Evolutionary conservation across 2,329 filamentous ascomycete genomes (phyloP).

Genomic region (Dactylellina sp.): DNA sequence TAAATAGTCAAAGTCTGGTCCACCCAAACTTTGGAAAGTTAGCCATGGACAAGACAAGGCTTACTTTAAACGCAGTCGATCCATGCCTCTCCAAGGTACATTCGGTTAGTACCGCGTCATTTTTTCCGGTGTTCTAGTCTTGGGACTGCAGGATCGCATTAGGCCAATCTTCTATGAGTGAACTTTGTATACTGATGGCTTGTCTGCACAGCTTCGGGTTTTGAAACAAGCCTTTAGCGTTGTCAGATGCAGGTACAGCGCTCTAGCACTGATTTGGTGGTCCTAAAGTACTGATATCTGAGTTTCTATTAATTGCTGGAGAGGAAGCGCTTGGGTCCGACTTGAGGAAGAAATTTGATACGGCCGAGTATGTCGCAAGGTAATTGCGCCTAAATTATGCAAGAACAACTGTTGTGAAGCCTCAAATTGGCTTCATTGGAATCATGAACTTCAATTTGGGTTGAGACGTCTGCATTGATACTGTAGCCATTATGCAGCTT

Average conservation of each 20-base stretch:
- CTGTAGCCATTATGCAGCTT: conserved; percentile 9
- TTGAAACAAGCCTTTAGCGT: conserved; percentile 50
- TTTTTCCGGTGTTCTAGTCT: background rate
- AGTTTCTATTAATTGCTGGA: background rate
- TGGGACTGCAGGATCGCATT: background rate
- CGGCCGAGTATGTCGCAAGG: conserved; percentile 8
- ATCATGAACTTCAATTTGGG: background rate
- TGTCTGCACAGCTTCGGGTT: conserved; percentile 30
- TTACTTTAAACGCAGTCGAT: background rate
- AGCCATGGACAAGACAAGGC: background rate
- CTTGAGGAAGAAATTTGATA: background rate
- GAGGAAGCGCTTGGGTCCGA: conserved; percentile 9
- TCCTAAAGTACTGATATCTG: background rate
- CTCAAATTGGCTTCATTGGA: conserved; percentile 8
- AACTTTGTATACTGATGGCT: background rate
- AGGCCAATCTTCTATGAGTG: background rate
- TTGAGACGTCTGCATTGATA: conserved; percentile 16
- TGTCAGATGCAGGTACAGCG: conserved; percentile 50
- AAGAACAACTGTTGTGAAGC: conserved; percentile 18
- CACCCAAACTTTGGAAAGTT: too few relatives aligned
- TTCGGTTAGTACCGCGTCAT: conserved; percentile 11
- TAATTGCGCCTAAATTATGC: conserved; percentile 36
- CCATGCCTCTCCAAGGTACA: background rate
- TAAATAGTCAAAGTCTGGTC: too few relatives aligned
- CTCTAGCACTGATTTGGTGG: conserved; percentile 5